Percentiles rank a stretch among this genome's conserved stretches.
Evolutionary conservation across 768 basidiomycete species (phyloP).

Genomic region (Leccinum olivaceopallidum): DNA sequence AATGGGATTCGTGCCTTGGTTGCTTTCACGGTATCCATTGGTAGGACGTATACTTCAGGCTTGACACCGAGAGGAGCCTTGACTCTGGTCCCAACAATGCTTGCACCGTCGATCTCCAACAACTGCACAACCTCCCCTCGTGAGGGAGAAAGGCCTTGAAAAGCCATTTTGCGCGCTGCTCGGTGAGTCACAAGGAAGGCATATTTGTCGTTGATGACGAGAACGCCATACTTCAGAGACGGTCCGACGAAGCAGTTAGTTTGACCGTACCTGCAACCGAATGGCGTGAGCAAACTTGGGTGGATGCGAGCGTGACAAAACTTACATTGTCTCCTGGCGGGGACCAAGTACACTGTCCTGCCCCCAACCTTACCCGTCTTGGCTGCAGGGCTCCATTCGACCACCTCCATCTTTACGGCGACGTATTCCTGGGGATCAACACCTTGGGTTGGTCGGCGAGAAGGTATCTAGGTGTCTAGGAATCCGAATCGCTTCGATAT

Average conservation of each 20-base stretch:
- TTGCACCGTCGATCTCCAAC: conserved; percentile 73
- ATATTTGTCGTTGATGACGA: conserved; percentile 82
- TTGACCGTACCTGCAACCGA: conserved; percentile 80
- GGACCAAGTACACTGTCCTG: conserved; percentile 88
- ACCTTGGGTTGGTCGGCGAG: conserved; percentile 59
- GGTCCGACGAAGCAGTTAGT: conserved; percentile 97
- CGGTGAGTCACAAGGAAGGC: conserved; percentile 89
- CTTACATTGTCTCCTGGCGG: conserved; percentile 96
- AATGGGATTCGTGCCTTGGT: conserved; percentile 62
- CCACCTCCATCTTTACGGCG: conserved; percentile 90
- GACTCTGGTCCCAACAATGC: conserved; percentile 85
- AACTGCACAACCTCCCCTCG: conserved; percentile 75
- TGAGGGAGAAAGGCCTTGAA: conserved; percentile 79
- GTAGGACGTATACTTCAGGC: conserved; percentile 90
- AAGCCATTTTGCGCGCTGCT: conserved; percentile 96
- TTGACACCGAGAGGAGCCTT: conserved; percentile 82
- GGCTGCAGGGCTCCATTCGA: conserved; percentile 77
- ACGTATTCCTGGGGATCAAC: conserved; percentile 96
- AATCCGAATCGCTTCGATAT: conserved; percentile 62
- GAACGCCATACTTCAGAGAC: conserved; percentile 88
- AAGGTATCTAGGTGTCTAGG: conserved; percentile 46
- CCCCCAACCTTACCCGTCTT: conserved; percentile 66
- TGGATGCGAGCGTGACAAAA: conserved; percentile 6
- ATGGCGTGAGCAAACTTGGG: background rate
- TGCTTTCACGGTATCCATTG: conserved; percentile 98